Percentiles rank a stretch among this genome's conserved stretches.
Evolutionary conservation across 2,329 filamentous ascomycete genomes (phyloP).

Genomic region (Paecilomyces sp.): DNA sequence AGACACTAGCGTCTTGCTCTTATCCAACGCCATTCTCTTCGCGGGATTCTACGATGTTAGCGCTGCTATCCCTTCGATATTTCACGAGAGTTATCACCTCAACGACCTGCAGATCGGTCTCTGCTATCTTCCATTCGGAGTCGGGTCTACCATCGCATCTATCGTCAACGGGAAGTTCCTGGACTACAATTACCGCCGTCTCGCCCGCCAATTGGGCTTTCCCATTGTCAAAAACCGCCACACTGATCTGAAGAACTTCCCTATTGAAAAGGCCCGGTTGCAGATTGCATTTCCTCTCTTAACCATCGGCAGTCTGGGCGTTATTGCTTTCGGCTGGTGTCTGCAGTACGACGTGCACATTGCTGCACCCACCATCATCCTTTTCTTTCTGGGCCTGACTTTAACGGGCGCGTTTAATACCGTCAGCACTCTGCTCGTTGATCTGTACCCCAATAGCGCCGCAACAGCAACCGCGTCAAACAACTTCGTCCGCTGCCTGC

Average conservation of each 20-base stretch:
- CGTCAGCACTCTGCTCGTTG: conserved; percentile 41
- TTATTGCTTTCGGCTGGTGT: conserved; percentile 38
- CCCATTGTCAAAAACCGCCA: conserved; percentile 25
- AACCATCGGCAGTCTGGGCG: conserved; percentile 17
- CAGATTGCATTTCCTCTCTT: conserved; percentile 34
- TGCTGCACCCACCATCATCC: conserved; percentile 29
- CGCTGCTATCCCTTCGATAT: conserved; percentile 31
- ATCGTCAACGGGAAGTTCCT: conserved; percentile 33
- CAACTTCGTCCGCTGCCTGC: conserved; percentile 36
- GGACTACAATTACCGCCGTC: conserved; percentile 37
- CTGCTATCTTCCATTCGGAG: conserved; percentile 36
- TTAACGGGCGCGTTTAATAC: conserved; percentile 37
- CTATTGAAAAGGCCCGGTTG: conserved; percentile 37
- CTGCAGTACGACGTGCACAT: conserved; percentile 25
- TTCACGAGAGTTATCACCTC: conserved; percentile 30
- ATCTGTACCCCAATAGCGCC: conserved; percentile 35
- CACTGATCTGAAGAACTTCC: conserved; percentile 32
- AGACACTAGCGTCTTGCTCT: conserved; percentile 29
- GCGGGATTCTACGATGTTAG: conserved; percentile 37
- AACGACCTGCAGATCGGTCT: conserved; percentile 35
- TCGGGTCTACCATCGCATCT: conserved; percentile 32
- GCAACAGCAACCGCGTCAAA: conserved; percentile 38
- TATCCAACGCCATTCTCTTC: conserved; percentile 31
- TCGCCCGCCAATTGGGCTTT: conserved; percentile 23
- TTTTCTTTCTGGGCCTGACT: conserved; percentile 33